Percentiles rank a stretch among this genome's conserved stretches.
These are phyloP conservation scores for Epithemia pelagica DNA, from an alignment of 108 stramenopile genomes.

Conservation along the genomic window DNA sequence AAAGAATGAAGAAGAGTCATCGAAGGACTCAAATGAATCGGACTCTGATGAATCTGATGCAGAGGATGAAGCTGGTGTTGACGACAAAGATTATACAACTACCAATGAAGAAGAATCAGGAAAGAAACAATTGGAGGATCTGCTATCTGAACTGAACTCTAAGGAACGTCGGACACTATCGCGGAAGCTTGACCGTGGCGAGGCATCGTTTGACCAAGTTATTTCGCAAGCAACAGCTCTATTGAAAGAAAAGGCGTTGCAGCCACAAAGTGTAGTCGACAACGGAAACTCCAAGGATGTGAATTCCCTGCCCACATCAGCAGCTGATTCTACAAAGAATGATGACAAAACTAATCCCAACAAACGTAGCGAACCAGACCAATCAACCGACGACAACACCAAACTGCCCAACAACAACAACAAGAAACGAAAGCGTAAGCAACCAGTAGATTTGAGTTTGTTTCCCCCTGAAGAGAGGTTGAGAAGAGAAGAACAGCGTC, in stretches of 20 bases:
- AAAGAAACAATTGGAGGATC: slow-evolving; percentile 23
- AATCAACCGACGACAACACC: slow-evolving; percentile 5
- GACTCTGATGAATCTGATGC: not conserved
- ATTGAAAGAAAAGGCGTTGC: not conserved
- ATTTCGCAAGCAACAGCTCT: slow-evolving; percentile 10
- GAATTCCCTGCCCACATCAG: no score
- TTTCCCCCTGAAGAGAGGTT: slow-evolving; percentile 70
- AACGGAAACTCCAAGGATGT: slow-evolving; percentile 3
- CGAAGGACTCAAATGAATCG: not conserved
- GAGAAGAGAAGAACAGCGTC: slow-evolving; percentile 58
- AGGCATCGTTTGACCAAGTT: slow-evolving; percentile 1
- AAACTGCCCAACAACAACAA: no score
- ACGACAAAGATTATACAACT: slow-evolving; percentile 3
- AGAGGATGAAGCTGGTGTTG: not conserved
- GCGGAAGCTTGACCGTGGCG: slow-evolving; percentile 13
- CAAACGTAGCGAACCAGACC: slow-evolving; percentile 20
- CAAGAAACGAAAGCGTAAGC: slow-evolving; percentile 32
- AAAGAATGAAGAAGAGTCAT: slow-evolving; percentile 6
- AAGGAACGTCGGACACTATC: slow-evolving; percentile 34
- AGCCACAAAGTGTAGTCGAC: not conserved
- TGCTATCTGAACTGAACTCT: slow-evolving; percentile 64
- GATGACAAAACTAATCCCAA: slow-evolving; percentile 23
- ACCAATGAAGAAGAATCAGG: not conserved
- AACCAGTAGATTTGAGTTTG: slow-evolving; percentile 23
- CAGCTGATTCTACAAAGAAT: slow-evolving; percentile 18